Conservation (phyloP, 768 basidiomycete species). For the Rhodosporidiobolus sp. region DNA sequence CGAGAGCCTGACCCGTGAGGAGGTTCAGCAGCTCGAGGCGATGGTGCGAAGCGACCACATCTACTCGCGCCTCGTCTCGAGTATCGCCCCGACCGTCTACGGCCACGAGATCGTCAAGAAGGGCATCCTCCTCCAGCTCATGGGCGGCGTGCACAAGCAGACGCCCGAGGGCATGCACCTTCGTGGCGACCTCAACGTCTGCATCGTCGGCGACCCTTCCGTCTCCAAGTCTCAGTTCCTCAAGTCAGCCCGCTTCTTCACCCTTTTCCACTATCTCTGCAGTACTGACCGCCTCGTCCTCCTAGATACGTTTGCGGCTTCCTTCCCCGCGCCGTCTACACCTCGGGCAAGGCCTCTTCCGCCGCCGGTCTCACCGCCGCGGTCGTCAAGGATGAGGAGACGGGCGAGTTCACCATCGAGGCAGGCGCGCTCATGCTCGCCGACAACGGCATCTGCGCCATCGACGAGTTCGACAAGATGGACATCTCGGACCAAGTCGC, state of each 20-base stretch:
- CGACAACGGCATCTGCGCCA: slow-evolving; percentile 99
- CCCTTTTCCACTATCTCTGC: slow-evolving; percentile 18
- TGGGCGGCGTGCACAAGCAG: slow-evolving; percentile 98
- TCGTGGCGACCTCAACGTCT: slow-evolving; percentile 98
- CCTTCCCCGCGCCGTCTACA: slow-evolving; percentile 95
- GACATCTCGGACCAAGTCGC: slow-evolving; percentile 97
- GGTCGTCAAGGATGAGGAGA: slow-evolving; percentile 97
- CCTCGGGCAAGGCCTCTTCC: slow-evolving; percentile 98
- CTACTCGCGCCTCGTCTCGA: slow-evolving; percentile 85
- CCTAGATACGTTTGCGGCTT: slow-evolving; percentile 93
- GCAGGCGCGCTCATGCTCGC: slow-evolving; percentile 98
- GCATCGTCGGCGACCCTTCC: slow-evolving; percentile 93
- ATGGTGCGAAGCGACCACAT: slow-evolving; percentile 97
- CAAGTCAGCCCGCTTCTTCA: slow-evolving; percentile 62
- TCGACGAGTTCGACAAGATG: slow-evolving; percentile 99
- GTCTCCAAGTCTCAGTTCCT: slow-evolving; percentile 98
- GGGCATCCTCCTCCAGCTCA: slow-evolving; percentile 87
- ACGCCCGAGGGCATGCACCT: slow-evolving; percentile 94
- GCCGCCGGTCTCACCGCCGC: slow-evolving; percentile 98
- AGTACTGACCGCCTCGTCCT: background rate
- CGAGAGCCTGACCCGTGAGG: slow-evolving; percentile 81
- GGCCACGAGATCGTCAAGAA: slow-evolving; percentile 99
- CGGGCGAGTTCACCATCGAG: slow-evolving; percentile 98
- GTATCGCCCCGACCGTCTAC: slow-evolving; percentile 96
- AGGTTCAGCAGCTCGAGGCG: slow-evolving; percentile 86